Evolutionary conservation across 75 land plant species (phyloP).

Genomic region (Picea sitchensis): DNA sequence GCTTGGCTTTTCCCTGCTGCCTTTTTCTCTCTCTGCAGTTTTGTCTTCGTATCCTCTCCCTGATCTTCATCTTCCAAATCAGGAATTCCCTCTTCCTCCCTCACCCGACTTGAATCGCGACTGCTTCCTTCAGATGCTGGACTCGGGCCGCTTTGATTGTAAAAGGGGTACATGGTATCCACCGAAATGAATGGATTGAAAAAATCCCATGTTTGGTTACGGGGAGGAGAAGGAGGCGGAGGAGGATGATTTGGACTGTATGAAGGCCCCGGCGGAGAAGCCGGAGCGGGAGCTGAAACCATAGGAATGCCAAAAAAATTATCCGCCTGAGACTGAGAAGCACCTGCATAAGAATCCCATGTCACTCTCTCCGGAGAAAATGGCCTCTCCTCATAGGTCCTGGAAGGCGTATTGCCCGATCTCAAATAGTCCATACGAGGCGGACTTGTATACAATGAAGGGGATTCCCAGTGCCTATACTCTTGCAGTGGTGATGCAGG

Average conservation of each 20-base stretch:
- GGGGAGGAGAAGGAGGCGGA: slow-evolving; percentile 66
- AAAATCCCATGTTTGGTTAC: slow-evolving; percentile 54
- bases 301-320: slow-evolving; percentile 27
- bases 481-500: background rate
- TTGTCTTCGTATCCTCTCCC: slow-evolving; percentile 19
- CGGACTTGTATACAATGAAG: slow-evolving; percentile 21
- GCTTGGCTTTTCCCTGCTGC: background rate
- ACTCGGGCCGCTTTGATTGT: slow-evolving; percentile 16
- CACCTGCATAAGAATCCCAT: slow-evolving; percentile 3
- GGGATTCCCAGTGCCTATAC: slow-evolving; percentile 10
- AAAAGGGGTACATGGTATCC: slow-evolving; percentile 25
- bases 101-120: slow-evolving; percentile 45
- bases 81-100: slow-evolving; percentile 72
- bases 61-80: slow-evolving; percentile 68
- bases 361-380: slow-evolving; percentile 17
- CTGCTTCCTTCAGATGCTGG: slow-evolving; percentile 37
- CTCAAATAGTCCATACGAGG: slow-evolving; percentile 36
- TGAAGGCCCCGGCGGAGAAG: slow-evolving; percentile 13
- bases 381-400: slow-evolving; percentile 35
- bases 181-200: slow-evolving; percentile 46
- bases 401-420: slow-evolving; percentile 17
- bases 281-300: slow-evolving; percentile 12
- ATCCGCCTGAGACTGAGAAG: slow-evolving; percentile 9
- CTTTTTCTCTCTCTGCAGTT: slow-evolving; percentile 14
- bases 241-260: slow-evolving; percentile 29